These are phyloP conservation scores for Choiromyces venosus DNA, from an alignment of 495 filamentous ascomycete species.

Conservation along the genomic window DNA sequence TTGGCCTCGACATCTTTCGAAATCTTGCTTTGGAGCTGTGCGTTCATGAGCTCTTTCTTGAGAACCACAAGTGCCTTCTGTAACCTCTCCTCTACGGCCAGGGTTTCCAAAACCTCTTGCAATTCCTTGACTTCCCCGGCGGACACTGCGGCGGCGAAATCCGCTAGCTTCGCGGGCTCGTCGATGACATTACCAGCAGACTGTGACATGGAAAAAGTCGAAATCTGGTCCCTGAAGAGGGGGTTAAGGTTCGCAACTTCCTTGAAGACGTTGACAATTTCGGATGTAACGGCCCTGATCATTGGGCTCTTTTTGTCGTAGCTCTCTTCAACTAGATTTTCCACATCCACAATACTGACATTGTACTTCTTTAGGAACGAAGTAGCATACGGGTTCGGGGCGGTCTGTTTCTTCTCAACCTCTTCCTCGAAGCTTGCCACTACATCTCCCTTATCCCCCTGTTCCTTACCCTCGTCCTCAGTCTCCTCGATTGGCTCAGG, in stretches of 20 bases:
- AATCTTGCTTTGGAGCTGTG: slow-evolving; percentile 93
- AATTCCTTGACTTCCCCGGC: slow-evolving; percentile 84
- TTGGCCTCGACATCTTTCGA: slow-evolving; percentile 96
- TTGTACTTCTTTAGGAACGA: slow-evolving; percentile 85
- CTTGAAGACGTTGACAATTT: slow-evolving; percentile 97
- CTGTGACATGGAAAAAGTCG: slow-evolving; percentile 91
- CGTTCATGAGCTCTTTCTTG: slow-evolving; percentile 97
- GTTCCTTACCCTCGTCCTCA: slow-evolving; percentile 47
- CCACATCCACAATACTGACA: slow-evolving; percentile 88
- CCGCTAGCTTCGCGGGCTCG: slow-evolving; percentile 88
- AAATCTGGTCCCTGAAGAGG: slow-evolving; percentile 96
- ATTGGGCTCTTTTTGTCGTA: slow-evolving; percentile 81
- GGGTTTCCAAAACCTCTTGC: slow-evolving; percentile 82
- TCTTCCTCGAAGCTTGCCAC: slow-evolving; percentile 96
- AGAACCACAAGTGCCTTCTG: slow-evolving; percentile 83
- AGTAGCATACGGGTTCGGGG: slow-evolving; percentile 65
- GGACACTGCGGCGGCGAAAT: slow-evolving; percentile 94
- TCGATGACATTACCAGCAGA: slow-evolving; percentile 90
- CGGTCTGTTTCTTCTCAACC: slow-evolving; percentile 47
- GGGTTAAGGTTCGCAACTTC: slow-evolving; percentile 89
- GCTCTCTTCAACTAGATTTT: slow-evolving; percentile 81
- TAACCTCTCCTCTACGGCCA: slow-evolving; percentile 84
- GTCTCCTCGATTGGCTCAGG: slow-evolving; percentile 53
- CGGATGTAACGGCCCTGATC: slow-evolving; percentile 85
- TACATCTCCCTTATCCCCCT: slow-evolving; percentile 80